Evolutionary conservation across 139 green algal genomes (phyloP).

Genomic region (Diplosphaera chodatii): DNA sequence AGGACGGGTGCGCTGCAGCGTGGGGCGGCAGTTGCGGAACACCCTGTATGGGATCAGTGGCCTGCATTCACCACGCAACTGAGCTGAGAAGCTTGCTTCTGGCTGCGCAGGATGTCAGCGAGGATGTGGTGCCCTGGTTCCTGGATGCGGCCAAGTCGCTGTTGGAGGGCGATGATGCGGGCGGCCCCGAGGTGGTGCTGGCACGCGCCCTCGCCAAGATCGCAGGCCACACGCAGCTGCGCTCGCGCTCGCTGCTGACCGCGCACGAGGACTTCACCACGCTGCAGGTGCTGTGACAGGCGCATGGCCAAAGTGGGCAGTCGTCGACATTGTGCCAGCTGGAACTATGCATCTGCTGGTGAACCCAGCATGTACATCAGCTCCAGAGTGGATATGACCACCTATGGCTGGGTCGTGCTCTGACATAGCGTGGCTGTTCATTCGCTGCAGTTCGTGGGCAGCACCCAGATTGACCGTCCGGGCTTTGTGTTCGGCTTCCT

Average conservation of each 20-base stretch:
- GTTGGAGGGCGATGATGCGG: constrained; percentile 29
- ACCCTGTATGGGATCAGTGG: too few relatives aligned
- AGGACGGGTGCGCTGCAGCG: too few relatives aligned
- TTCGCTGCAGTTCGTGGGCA: constrained; percentile 29
- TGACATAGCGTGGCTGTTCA: too few relatives aligned
- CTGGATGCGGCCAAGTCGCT: constrained; percentile 45
- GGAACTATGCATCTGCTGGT: too few relatives aligned
- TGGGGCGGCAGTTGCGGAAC: too few relatives aligned
- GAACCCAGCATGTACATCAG: too few relatives aligned
- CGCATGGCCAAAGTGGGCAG: too few relatives aligned
- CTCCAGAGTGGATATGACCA: too few relatives aligned
- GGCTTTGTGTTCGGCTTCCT: constrained; percentile 74
- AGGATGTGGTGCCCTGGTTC: constrained; percentile 44
- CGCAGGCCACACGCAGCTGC: constrained; percentile 68
- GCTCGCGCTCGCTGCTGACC: constrained; percentile 73
- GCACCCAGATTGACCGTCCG: constrained; percentile 25
- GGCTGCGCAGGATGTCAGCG: constrained; percentile 56
- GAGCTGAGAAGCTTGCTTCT: too few relatives aligned
- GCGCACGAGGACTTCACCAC: constrained; percentile 82
- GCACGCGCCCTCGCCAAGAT: constrained; percentile 84
- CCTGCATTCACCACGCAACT: too few relatives aligned
- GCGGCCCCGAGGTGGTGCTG: constrained; percentile 57
- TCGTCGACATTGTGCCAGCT: too few relatives aligned
- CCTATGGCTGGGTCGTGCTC: too few relatives aligned
- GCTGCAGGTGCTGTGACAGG: constrained; percentile 37